Conservation (phyloP, 179 eudicot genomes). For the Spinacia oleracea region DNA sequence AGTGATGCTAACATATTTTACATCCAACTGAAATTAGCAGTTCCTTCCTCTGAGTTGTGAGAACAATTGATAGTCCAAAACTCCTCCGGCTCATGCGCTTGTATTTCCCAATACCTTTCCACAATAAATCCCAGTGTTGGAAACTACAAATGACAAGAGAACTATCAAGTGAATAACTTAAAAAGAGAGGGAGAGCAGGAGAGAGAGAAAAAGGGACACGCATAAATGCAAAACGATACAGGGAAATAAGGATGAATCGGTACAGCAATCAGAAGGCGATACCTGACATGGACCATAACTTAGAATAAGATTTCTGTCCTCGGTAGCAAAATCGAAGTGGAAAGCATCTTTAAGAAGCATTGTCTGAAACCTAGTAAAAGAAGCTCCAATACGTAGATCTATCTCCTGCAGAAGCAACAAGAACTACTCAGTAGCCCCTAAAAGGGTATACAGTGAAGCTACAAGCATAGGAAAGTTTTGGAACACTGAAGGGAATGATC, state of each 20-base stretch:
- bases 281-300: constrained; percentile 99
- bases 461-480: not conserved
- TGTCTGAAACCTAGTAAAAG: constrained; percentile 97
- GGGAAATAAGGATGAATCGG: not conserved
- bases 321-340: constrained; percentile 58
- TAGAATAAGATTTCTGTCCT: constrained; percentile 63
- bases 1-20: constrained; percentile 35
- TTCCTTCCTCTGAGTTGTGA: constrained; percentile 81
- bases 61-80: constrained; percentile 93
- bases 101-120: constrained; percentile 95
- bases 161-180: not conserved
- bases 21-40: constrained; percentile 82
- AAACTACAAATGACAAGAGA: constrained; percentile 53
- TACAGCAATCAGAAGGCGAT: constrained; percentile 20
- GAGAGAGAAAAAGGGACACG: not conserved
- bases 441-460: constrained; percentile 9
- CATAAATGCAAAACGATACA: not conserved
- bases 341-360: constrained; percentile 93
- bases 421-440: constrained; percentile 14
- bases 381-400: constrained; percentile 97
- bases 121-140: constrained; percentile 96
- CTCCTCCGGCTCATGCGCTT: constrained; percentile 90
- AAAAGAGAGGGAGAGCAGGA: not conserved
- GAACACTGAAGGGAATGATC: not conserved
- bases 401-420: constrained; percentile 66